Evolutionary conservation across 129 eudicot species (phyloP).

Genomic region (Saposhnikovia divaricata): DNA sequence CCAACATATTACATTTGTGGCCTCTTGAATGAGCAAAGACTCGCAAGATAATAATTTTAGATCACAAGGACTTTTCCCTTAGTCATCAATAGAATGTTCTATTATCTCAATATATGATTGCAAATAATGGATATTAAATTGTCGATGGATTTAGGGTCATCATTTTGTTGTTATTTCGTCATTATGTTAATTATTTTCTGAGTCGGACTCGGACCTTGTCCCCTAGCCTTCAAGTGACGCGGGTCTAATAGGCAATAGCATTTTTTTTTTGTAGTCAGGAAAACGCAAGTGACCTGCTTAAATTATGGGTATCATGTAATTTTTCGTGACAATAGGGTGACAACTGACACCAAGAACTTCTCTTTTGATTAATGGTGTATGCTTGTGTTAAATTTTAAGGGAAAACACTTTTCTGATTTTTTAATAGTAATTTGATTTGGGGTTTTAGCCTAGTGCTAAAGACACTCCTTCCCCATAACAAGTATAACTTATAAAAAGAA

Average conservation of each 20-base stretch:
- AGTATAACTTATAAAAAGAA: too few relatives aligned
- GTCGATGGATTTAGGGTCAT: background rate
- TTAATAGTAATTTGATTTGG: background rate
- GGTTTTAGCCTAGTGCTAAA: background rate
- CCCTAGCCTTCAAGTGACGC: background rate
- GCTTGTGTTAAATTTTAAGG: background rate
- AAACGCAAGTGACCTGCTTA: background rate
- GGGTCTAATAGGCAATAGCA: background rate
- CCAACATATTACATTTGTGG: background rate
- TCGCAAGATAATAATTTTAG: background rate
- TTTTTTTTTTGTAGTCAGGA: background rate
- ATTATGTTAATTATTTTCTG: background rate
- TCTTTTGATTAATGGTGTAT: background rate
- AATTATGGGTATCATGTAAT: background rate
- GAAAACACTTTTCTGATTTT: background rate
- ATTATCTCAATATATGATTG: background rate
- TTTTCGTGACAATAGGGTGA: background rate
- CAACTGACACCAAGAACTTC: background rate
- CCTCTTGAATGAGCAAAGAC: background rate
- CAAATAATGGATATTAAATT: background rate
- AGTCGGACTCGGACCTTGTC: background rate
- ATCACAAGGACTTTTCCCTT: background rate
- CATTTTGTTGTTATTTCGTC: background rate
- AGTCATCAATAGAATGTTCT: background rate
- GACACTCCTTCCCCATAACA: background rate